Evolutionary conservation across 805 yeast genomes (phyloP).

Genomic region (Candida sphagnicola): DNA sequence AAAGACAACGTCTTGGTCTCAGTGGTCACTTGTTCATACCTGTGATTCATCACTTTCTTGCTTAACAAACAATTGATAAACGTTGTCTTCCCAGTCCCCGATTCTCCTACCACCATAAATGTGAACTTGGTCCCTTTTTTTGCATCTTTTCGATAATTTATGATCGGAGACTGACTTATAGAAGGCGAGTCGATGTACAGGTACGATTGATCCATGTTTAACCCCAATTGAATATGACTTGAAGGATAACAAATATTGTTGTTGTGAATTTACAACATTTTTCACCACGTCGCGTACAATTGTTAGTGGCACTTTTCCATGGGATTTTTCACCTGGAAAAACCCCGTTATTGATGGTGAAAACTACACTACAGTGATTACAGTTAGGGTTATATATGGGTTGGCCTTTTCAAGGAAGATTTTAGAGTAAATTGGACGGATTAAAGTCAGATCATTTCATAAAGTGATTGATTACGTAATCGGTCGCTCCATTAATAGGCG

Average conservation of each 20-base stretch:
- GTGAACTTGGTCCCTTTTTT: slow-evolving; percentile 73
- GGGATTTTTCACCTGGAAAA: too few relatives aligned
- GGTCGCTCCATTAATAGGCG: too few relatives aligned
- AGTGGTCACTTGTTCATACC: slow-evolving; percentile 35
- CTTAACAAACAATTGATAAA: slow-evolving; percentile 67
- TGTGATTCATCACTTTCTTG: slow-evolving; percentile 57
- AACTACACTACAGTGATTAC: too few relatives aligned
- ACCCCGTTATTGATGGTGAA: too few relatives aligned
- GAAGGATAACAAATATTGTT: background rate
- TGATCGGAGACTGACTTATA: slow-evolving; percentile 35
- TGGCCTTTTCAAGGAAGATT: too few relatives aligned
- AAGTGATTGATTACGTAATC: too few relatives aligned
- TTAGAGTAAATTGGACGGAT: too few relatives aligned
- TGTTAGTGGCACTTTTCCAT: too few relatives aligned
- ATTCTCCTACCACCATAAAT: slow-evolving; percentile 66
- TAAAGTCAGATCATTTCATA: too few relatives aligned
- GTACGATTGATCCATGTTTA: slow-evolving; percentile 18
- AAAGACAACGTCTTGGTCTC: slow-evolving; percentile 53
- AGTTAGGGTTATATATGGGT: too few relatives aligned
- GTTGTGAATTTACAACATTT: background rate
- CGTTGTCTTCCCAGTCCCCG: slow-evolving; percentile 77
- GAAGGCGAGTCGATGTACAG: slow-evolving; percentile 23
- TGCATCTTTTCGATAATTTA: slow-evolving; percentile 59
- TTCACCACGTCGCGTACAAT: background rate
- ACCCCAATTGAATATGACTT: background rate